Conservation (phyloP, 208 protist genomes). For the Leishmania lainsoni region DNA sequence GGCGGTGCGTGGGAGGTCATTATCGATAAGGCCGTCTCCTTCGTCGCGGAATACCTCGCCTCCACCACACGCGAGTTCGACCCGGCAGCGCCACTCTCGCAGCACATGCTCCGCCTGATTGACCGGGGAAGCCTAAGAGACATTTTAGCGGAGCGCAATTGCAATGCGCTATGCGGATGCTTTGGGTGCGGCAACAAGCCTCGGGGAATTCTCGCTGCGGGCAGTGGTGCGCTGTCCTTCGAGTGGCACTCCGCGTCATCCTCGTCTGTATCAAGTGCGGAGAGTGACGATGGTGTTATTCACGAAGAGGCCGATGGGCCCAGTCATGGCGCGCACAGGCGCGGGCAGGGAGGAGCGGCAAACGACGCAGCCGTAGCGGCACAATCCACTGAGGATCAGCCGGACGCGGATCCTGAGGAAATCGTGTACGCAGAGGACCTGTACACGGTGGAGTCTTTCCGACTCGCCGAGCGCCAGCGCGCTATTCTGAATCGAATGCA, state of each 20-base stretch:
- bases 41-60: constrained; percentile 63
- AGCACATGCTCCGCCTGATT: constrained; percentile 63
- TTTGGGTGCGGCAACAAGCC: constrained; percentile 59
- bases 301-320: constrained; percentile 6
- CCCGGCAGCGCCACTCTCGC: constrained; percentile 30
- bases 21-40: constrained; percentile 57
- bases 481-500: constrained; percentile 41
- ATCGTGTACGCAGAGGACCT: constrained; percentile 73
- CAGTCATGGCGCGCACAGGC: not conserved
- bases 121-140: constrained; percentile 57
- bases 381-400: not conserved
- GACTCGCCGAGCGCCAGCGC: constrained; percentile 48
- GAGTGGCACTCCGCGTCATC: constrained; percentile 23
- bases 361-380: not conserved
- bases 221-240: constrained; percentile 4
- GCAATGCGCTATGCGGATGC: constrained; percentile 57
- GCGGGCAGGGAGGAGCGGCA: not conserved
- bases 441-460: constrained; percentile 61
- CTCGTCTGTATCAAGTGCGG: not conserved
- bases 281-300: constrained; percentile 13
- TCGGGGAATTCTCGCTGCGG: constrained; percentile 24
- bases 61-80: constrained; percentile 49
- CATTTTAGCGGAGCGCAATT: constrained; percentile 74
- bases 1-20: constrained; percentile 65
- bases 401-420: constrained; percentile 34